These are phyloP conservation scores for Guadua angustifolia DNA, from an alignment of 176 grass and related monocot species.

Conservation along the genomic window DNA sequence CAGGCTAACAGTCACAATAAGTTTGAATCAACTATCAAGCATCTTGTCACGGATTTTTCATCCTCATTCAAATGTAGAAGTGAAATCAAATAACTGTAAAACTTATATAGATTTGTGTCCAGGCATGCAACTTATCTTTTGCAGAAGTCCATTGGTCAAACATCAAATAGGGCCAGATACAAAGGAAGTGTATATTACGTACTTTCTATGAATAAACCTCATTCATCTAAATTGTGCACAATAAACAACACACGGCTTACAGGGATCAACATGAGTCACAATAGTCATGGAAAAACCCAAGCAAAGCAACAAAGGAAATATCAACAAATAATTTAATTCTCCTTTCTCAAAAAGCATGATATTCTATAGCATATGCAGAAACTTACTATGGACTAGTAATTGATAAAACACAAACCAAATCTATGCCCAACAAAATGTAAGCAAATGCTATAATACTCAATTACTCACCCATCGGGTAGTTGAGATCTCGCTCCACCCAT, in stretches of 20 bases:
- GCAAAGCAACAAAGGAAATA: background rate
- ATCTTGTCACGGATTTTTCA: too few relatives aligned
- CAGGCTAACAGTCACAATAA: too few relatives aligned
- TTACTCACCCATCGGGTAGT: slow-evolving; percentile 85
- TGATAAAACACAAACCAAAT: slow-evolving; percentile 6
- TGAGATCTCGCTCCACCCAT: slow-evolving; percentile 95
- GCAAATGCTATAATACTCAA: slow-evolving; percentile 31
- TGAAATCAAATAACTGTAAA: too few relatives aligned
- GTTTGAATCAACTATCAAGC: too few relatives aligned
- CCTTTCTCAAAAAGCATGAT: slow-evolving; percentile 23
- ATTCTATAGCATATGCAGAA: slow-evolving; percentile 17
- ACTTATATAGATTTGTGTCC: too few relatives aligned
- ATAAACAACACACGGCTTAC: background rate
- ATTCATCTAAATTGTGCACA: background rate
- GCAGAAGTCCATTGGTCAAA: too few relatives aligned
- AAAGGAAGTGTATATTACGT: background rate
- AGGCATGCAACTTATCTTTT: too few relatives aligned
- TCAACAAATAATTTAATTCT: background rate
- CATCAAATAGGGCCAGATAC: slow-evolving; percentile 1
- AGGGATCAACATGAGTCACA: background rate
- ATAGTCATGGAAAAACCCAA: slow-evolving; percentile 16
- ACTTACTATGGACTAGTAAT: background rate
- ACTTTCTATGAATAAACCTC: slow-evolving; percentile 4
- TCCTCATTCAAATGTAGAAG: too few relatives aligned
- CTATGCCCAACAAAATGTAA: slow-evolving; percentile 16